Evolutionary conservation across 371 early-diverging fungal species (phyloP).

Genomic region (Syncephalastrum contaminatum): DNA sequence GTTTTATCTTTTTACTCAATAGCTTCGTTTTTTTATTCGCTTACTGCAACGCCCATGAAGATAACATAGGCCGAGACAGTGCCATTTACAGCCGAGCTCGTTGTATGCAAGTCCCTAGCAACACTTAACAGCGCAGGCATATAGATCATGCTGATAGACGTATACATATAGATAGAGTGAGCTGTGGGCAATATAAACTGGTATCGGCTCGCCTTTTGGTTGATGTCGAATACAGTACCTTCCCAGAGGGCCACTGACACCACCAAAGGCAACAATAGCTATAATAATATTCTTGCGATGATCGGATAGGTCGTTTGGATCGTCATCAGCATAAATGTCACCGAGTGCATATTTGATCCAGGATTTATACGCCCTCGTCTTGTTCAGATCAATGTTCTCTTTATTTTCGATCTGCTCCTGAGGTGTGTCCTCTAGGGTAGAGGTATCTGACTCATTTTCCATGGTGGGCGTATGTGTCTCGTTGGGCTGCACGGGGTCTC

Average conservation of each 20-base stretch:
- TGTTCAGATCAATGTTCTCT: too few relatives aligned
- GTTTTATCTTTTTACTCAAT: not conserved
- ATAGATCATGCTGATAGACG: slow-evolving; percentile 27
- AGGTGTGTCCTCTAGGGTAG: too few relatives aligned
- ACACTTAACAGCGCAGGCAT: slow-evolving; percentile 41
- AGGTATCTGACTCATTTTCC: too few relatives aligned
- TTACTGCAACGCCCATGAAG: slow-evolving; percentile 31
- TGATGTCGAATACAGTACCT: not conserved
- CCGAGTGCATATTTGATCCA: slow-evolving; percentile 17
- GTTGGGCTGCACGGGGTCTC: too few relatives aligned
- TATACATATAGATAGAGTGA: too few relatives aligned
- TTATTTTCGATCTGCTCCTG: too few relatives aligned
- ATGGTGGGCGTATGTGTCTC: too few relatives aligned
- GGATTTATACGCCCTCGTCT: too few relatives aligned
- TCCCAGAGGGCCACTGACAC: slow-evolving; percentile 34
- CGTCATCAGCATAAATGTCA: slow-evolving; percentile 24
- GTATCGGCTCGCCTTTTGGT: too few relatives aligned
- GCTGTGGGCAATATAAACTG: too few relatives aligned
- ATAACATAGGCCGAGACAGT: slow-evolving; percentile 36
- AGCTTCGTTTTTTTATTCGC: slow-evolving; percentile 7
- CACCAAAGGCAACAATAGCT: slow-evolving; percentile 19
- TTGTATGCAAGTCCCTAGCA: slow-evolving; percentile 29
- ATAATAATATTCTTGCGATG: slow-evolving; percentile 34
- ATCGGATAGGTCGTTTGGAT: slow-evolving; percentile 33
- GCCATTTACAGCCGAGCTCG: slow-evolving; percentile 27